phyloP scores from a whole-genome alignment of 2,329 filamentous ascomycete genomes.

The Xylariaceae sp. region DNA sequence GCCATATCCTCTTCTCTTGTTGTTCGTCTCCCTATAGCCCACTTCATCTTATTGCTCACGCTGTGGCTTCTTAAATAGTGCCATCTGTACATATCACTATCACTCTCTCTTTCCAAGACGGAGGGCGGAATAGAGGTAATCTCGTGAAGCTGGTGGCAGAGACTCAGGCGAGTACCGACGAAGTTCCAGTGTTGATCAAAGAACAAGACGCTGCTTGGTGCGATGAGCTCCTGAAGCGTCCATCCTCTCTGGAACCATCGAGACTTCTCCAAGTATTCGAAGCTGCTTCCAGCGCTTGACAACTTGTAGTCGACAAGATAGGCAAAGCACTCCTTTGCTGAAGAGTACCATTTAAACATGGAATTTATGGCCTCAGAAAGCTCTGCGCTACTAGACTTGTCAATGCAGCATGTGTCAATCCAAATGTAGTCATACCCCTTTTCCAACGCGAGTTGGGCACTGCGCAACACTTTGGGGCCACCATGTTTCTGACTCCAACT shows the following conservation, averaged over 20 bases:
- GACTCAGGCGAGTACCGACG: neutral
- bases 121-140: no score
- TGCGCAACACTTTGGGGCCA: neutral
- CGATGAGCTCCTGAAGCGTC: neutral
- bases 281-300: neutral
- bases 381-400: neutral
- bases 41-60: no score
- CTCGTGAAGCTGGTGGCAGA: neutral
- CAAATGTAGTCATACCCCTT: neutral
- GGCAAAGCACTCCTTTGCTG: neutral
- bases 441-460: neutral
- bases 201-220: neutral
- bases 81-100: no score
- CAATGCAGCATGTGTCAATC: neutral
- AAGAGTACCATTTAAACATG: neutral
- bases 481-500: neutral
- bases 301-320: neutral
- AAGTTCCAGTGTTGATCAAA: neutral
- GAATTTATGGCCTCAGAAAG: neutral
- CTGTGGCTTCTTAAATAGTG: no score
- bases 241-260: neutral
- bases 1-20: no score
- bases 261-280: neutral
- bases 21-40: no score
- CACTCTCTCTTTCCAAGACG: no score